Conservation (phyloP, 2,329 filamentous ascomycete species). For the Colletotrichum cereale region DNA sequence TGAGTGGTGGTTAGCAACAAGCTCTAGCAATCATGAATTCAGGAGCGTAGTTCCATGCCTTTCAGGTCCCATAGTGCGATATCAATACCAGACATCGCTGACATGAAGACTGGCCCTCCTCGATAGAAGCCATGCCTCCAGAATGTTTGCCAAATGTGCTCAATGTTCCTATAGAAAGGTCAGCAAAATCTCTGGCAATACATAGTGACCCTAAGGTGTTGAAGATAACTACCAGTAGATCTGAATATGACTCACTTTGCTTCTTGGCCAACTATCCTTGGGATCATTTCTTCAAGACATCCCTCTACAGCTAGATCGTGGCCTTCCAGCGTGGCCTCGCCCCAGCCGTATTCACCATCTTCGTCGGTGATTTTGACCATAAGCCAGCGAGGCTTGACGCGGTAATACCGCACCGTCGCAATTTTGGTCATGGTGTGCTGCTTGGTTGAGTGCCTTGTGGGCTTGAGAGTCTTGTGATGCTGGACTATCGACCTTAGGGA, state of each 20-base stretch:
- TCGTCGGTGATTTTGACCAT: slow-evolving; percentile 77
- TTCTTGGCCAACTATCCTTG: slow-evolving; percentile 69
- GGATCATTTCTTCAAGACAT: slow-evolving; percentile 70
- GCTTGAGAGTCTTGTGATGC: background rate
- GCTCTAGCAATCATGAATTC: too few species aligned
- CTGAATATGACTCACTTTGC: slow-evolving; percentile 63
- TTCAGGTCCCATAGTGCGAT: slow-evolving; percentile 80
- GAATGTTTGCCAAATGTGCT: slow-evolving; percentile 77
- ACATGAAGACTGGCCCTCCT: slow-evolving; percentile 79
- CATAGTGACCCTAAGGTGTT: background rate
- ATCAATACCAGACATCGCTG: slow-evolving; percentile 77
- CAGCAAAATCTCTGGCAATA: slow-evolving; percentile 50
- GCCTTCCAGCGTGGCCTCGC: slow-evolving; percentile 75
- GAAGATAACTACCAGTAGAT: background rate
- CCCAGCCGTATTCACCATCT: slow-evolving; percentile 71
- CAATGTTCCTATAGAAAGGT: slow-evolving; percentile 66
- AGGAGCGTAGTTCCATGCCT: slow-evolving; percentile 47
- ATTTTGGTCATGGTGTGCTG: slow-evolving; percentile 57
- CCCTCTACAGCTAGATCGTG: slow-evolving; percentile 76
- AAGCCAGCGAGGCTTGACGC: slow-evolving; percentile 75
- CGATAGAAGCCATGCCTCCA: slow-evolving; percentile 77
- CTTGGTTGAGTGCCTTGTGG: background rate
- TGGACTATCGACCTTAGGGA: background rate
- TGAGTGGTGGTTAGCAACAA: background rate
- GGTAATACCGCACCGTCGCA: slow-evolving; percentile 73